Base-by-base conservation (phyloP, 345 rosid species). In the Populus davidiana region DNA sequence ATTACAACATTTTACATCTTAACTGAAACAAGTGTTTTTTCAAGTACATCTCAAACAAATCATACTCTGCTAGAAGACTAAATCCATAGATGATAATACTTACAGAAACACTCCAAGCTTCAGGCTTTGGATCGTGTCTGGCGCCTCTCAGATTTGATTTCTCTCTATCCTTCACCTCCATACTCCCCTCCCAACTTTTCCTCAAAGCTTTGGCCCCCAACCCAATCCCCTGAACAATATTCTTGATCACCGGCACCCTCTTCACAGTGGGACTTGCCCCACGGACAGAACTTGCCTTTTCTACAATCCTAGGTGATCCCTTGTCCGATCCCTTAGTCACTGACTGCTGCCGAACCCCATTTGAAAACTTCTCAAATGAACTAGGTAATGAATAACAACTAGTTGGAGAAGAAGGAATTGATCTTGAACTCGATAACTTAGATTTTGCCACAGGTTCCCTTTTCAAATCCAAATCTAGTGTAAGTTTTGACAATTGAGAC, bases 121-220 rank as follows among this genome's bases (percentile, higher is more conserved):
- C 97, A 78, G 79, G 80, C 80, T 84, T 93, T n/a, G 73, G 74
- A 70, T 86, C 96, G 56, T 82, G 83, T 82, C 78, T 86, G 49
- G 77, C 27, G 71, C 84, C 81, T 81, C 77, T 91, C 71, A 73
- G 44, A 76, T 79, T 91, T 0, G 91, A 71, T 49, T 56, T 85
- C 56, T 87, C 94, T 61, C 85, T 80, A 44, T 75, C 86, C 83
- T 91, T 92, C 71, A 88, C 83, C 52, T 96, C 99, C 61, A 85
- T 54, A 81, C 84, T 96, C 77, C 98, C 98, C 88, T 92, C 98
- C 99, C 98, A 96, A 85, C 97, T 96, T 91, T 93, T 96, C 86
- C 99, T 88, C 82, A 93, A 86, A 33, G 95, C 97, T 85, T 90
- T 96, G n/a, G 95, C 92, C 75, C 98, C 98, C 17, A 87, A 77